Evolutionary conservation across 2,329 filamentous ascomycete species (phyloP), one percentile per base, ranked within the genome.

Genomic region (Fusarium equiseti): DNA sequence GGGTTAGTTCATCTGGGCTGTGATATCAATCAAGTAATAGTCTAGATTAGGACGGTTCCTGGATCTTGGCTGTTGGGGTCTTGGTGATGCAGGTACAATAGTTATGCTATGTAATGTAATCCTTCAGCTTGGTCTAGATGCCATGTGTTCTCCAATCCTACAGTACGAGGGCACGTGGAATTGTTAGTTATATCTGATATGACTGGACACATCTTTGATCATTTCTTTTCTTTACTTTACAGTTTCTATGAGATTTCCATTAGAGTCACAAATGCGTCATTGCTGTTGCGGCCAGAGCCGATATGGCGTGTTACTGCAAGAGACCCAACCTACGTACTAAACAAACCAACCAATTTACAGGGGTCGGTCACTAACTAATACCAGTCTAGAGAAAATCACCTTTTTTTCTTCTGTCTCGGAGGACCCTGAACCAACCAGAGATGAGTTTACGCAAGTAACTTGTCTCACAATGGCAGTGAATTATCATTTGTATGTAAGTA

Each of bases 361-460:
- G 50, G 50, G 31, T 38, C 10, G 12, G 6, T 18, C 9, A 43
- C 50, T 53, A 52, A 52, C 49, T 26, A 29, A 53, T 22, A 24
- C n/a, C 16, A 42, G 22, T 44, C 22, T 26, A 44, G 24, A 8
- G 26, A 60, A 55, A 71, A 69, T 71, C 63, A 71, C 66, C 59
- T 74, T 59, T 59, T 61, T 61, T 51, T 22, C 16, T 29, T 18
- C 18, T 27, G 9, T 35, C 48, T 24, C 10, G 20, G 13, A 63
- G 46, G 55, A 59, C 51, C 51, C 64, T 74, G 67, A 66, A 65
- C n/a, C 26, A 56, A 75, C 71, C 40, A 70, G 71, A 70, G 73
- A 75, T 43, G 10, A 2, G 20, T 26, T 13, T 42, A 52, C 24
- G 32, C 24, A 52, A 27, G 32, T 27, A 20, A 29, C 26, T 12